Conservation (phyloP, 116 monocot species). For the Posidonia oceanica region DNA sequence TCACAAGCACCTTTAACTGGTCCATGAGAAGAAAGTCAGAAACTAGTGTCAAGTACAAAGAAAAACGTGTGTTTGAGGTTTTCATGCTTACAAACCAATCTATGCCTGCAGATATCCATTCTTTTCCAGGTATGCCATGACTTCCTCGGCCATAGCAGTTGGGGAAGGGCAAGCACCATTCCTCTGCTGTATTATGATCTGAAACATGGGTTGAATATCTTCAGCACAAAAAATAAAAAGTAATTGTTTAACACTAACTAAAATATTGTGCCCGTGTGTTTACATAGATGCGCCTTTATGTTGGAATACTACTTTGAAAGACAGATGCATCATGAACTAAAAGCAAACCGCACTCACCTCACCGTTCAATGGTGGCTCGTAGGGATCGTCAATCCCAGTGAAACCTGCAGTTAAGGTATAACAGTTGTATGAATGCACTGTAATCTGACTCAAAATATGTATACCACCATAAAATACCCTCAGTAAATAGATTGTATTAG, state of each 20-base stretch:
- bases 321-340: neutral
- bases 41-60: too few relatives aligned
- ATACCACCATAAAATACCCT: too few relatives aligned
- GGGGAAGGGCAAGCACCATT: constrained; percentile 7
- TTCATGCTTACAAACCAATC: too few relatives aligned
- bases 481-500: too few relatives aligned
- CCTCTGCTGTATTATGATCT: constrained; percentile 6
- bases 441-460: too few relatives aligned
- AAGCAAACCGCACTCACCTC: constrained; percentile 36
- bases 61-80: too few relatives aligned
- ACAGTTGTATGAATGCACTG: too few relatives aligned
- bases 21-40: too few relatives aligned
- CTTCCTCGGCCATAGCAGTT: constrained; percentile 7
- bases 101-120: constrained; percentile 1
- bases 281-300: neutral
- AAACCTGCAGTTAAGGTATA: constrained; percentile 36
- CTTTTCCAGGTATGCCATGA: constrained; percentile 7
- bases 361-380: constrained; percentile 61
- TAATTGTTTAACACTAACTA: neutral
- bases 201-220: constrained; percentile 5
- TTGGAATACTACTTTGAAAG: neutral
- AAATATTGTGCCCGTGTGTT: neutral
- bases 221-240: neutral
- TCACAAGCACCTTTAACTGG: too few relatives aligned
- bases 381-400: constrained; percentile 89